Percentiles rank a stretch among this genome's conserved stretches.
These are phyloP conservation scores for Debaryomyces fabryi DNA, from an alignment of 1,139 yeast genomes.

Conservation along the genomic window DNA sequence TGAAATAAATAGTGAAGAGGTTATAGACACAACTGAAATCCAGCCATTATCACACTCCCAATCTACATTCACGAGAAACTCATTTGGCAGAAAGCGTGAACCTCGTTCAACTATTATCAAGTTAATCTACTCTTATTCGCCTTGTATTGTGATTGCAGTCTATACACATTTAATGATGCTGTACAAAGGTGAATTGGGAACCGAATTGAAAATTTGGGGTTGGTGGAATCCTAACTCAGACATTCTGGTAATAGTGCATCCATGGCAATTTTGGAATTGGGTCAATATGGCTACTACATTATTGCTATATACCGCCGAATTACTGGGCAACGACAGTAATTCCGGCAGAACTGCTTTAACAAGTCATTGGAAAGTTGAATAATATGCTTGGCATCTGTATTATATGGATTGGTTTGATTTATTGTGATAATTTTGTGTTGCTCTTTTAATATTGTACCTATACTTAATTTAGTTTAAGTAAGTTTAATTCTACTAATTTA, in stretches of 20 bases:
- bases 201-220: conserved; percentile 63
- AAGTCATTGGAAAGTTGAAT: conserved; percentile 50
- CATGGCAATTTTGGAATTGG: conserved; percentile 98
- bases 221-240: conserved; percentile 36
- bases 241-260: conserved; percentile 53
- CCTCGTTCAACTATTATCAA: conserved; percentile 53
- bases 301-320: conserved; percentile 76
- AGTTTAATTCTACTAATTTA: conserved; percentile 6
- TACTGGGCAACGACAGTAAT: conserved; percentile 47
- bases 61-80: background rate
- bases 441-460: background rate
- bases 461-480: background rate
- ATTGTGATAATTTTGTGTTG: background rate
- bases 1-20: background rate
- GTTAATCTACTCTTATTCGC: conserved; percentile 83
- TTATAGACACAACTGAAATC: background rate
- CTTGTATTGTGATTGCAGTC: conserved; percentile 90
- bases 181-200: conserved; percentile 75
- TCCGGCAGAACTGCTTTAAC: conserved; percentile 39
- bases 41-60: background rate
- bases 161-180: conserved; percentile 92
- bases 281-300: conserved; percentile 81
- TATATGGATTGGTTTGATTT: conserved; percentile 1
- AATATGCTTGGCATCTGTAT: conserved; percentile 9
- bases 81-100: conserved; percentile 15